Percentiles rank a stretch among this genome's conserved stretches.
These are phyloP conservation scores for Trichoderma lentiforme DNA, from an alignment of 2,329 filamentous ascomycete genomes.

Conservation along the genomic window DNA sequence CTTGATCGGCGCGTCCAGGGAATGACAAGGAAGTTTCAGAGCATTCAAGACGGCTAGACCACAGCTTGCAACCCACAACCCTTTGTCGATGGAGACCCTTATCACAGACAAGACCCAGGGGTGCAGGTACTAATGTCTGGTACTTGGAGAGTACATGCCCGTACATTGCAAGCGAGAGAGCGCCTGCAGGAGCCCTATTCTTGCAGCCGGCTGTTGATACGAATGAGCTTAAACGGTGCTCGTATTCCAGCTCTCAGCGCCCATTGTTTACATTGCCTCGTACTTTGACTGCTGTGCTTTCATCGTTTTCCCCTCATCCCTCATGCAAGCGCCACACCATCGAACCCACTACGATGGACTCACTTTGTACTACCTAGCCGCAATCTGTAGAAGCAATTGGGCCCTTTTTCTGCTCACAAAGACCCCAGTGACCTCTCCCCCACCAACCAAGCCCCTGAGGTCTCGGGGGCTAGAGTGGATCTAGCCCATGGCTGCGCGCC, in stretches of 20 bases:
- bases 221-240: background rate
- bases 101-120: conserved; percentile 13
- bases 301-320: background rate
- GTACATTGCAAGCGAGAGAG: background rate
- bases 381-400: background rate
- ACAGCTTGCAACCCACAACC: conserved; percentile 10
- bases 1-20: conserved; percentile 21
- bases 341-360: background rate
- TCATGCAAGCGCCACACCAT: background rate
- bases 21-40: conserved; percentile 20
- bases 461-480: conserved; percentile 1
- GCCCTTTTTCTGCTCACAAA: background rate
- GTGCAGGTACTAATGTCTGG: background rate
- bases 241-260: background rate
- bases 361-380: background rate
- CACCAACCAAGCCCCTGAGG: background rate
- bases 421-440: background rate
- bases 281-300: background rate
- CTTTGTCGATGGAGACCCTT: conserved; percentile 11
- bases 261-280: background rate
- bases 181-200: background rate
- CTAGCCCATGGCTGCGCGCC: background rate
- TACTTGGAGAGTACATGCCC: background rate
- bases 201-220: background rate
- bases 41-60: conserved; percentile 15